Evolutionary conservation across 2,329 filamentous ascomycete species (phyloP).

Genomic region (Aspergillus fischeri): DNA sequence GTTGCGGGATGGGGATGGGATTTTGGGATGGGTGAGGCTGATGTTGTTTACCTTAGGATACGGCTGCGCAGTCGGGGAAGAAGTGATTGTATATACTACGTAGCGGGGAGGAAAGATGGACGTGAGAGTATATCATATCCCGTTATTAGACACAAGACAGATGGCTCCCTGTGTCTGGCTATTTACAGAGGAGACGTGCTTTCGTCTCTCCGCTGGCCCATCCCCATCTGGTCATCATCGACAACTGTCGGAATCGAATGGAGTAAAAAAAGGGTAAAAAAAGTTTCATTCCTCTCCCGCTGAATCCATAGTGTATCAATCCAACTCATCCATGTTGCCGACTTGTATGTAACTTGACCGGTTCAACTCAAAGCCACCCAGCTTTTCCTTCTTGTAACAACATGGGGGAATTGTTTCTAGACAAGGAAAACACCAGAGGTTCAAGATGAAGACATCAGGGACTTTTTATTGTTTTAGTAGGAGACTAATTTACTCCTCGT

Average conservation of each 20-base stretch:
- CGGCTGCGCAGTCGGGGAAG: constrained; percentile 31
- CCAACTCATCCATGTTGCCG: neutral
- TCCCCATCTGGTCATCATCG: neutral
- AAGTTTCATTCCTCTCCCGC: neutral
- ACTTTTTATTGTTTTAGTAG: constrained; percentile 24
- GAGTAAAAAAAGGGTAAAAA: neutral
- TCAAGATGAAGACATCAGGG: constrained; percentile 17
- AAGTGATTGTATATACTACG: constrained; percentile 12
- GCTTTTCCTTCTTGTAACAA: neutral
- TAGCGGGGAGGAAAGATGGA: neutral
- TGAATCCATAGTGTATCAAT: neutral
- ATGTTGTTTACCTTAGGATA: constrained; percentile 25
- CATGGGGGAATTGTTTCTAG: neutral
- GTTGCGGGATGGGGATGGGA: neutral
- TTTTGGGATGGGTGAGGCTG: neutral
- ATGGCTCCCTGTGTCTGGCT: no score
- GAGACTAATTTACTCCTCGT: constrained; percentile 40
- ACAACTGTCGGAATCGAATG: neutral
- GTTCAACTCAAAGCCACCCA: neutral
- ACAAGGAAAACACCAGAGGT: constrained; percentile 4
- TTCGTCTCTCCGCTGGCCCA: neutral
- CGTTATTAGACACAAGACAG: neutral
- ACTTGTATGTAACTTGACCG: neutral
- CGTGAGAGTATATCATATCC: neutral
- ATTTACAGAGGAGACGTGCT: no score